phyloP scores from a whole-genome alignment of 75 land plant species.

The Pinus taeda region DNA sequence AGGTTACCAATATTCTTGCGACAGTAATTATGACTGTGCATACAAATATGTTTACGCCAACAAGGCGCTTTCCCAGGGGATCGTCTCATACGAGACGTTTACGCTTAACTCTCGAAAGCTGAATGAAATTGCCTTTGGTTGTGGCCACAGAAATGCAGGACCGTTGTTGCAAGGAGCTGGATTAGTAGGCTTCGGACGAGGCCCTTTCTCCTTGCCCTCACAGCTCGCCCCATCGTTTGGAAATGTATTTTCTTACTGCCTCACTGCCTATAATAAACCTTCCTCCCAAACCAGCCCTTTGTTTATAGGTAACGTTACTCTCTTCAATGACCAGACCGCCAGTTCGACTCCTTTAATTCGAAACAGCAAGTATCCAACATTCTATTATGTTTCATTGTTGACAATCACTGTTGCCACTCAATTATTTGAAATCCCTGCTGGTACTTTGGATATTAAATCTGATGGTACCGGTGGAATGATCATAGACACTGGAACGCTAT shows the following conservation, averaged over 20 bases:
- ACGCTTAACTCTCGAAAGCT: constrained; percentile 47
- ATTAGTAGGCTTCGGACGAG: constrained; percentile 82
- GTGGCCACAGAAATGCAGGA: constrained; percentile 88
- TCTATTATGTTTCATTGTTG: no score
- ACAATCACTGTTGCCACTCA: no score
- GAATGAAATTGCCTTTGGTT: constrained; percentile 62
- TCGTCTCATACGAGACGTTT: constrained; percentile 76
- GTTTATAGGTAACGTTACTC: constrained; percentile 9
- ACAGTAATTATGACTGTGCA: constrained; percentile 39
- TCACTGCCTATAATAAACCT: not conserved
- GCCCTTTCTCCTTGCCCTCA: constrained; percentile 78
- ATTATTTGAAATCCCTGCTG: constrained; percentile 11
- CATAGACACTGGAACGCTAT: constrained; percentile 16
- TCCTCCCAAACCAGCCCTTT: not conserved
- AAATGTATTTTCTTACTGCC: constrained; percentile 23
- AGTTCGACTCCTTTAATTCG: no score
- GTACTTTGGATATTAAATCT: no score
- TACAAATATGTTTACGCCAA: constrained; percentile 93
- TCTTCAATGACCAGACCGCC: not conserved
- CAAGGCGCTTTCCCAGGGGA: constrained; percentile 83
- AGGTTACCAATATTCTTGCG: constrained; percentile 38
- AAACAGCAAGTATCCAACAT: no score
- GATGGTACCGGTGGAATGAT: constrained; percentile 5
- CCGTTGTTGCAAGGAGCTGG: constrained; percentile 85
- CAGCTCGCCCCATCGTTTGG: constrained; percentile 34